phyloP scores from a whole-genome alignment of 805 yeast species.

The Sugiyamaella valdiviana region DNA sequence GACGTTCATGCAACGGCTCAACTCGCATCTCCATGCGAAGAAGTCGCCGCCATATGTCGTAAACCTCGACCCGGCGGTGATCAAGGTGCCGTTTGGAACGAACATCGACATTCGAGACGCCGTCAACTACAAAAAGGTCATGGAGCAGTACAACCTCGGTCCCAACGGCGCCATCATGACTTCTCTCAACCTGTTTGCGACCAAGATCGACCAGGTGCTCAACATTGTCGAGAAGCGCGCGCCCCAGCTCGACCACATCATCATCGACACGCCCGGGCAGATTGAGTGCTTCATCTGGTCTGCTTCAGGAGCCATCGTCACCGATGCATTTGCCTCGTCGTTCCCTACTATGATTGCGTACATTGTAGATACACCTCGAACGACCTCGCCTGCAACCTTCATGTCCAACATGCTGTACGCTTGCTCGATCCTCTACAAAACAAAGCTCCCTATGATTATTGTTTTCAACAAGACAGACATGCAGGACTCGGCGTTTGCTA shows the following conservation, averaged over 20 bases:
- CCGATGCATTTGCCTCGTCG: slow-evolving; percentile 92
- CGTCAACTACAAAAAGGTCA: slow-evolving; percentile 88
- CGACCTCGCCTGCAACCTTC: slow-evolving; percentile 90
- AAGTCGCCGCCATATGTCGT: slow-evolving; percentile 78
- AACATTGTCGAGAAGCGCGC: slow-evolving; percentile 74
- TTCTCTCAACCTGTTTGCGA: slow-evolving; percentile 81
- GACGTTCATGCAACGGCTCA: slow-evolving; percentile 92
- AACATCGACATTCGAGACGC: slow-evolving; percentile 96
- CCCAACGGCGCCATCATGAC: slow-evolving; percentile 99
- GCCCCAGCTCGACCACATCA: slow-evolving; percentile 53
- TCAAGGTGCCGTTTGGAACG: slow-evolving; percentile 87
- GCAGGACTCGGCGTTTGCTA: slow-evolving; percentile 75
- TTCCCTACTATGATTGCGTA: slow-evolving; percentile 96
- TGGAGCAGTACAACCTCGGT: slow-evolving; percentile 89
- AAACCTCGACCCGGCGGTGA: slow-evolving; percentile 93
- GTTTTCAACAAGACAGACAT: slow-evolving; percentile 96
- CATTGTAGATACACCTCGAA: slow-evolving; percentile 93
- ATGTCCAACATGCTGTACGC: slow-evolving; percentile 98
- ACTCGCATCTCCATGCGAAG: slow-evolving; percentile 71
- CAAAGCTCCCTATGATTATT: slow-evolving; percentile 92
- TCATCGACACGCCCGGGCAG: slow-evolving; percentile 97
- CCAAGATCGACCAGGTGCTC: slow-evolving; percentile 94
- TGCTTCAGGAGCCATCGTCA: slow-evolving; percentile 92
- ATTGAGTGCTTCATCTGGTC: slow-evolving; percentile 98
- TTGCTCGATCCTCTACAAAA: slow-evolving; percentile 91